These are phyloP conservation scores for Cenchrus purpureus DNA, from an alignment of 176 grass and related monocot genomes.

Conservation along the genomic window DNA sequence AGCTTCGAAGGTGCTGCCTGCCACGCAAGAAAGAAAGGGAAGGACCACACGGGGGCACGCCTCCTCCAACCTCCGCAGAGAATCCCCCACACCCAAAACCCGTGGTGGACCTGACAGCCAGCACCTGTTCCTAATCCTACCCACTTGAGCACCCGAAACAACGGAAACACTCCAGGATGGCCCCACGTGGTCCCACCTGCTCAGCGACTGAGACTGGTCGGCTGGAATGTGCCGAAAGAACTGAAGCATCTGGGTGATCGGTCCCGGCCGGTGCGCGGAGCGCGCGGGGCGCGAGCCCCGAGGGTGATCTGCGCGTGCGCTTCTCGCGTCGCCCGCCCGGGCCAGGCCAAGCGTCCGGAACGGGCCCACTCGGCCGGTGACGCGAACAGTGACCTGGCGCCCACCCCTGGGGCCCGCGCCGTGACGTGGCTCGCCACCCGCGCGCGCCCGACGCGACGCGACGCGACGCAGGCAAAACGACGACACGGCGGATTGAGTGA, in stretches of 20 bases:
- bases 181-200: too few relatives aligned
- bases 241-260: neutral
- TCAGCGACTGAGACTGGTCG: accelerated
- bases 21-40: neutral
- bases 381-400: neutral
- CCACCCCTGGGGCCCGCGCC: neutral
- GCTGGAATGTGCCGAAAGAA: accelerated
- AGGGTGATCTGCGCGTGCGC: constrained; percentile 44
- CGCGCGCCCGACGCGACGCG: neutral
- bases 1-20: neutral
- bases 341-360: neutral
- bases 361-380: neutral
- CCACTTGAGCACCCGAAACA: too few relatives aligned
- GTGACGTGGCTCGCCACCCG: neutral
- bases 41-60: neutral
- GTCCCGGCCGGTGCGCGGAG: neutral
- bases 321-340: constrained; percentile 30
- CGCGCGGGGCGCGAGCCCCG: neutral
- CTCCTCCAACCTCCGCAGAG: neutral
- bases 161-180: neutral
- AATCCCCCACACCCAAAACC: neutral
- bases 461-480: neutral
- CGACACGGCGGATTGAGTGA: constrained; percentile 1
- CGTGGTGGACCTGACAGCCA: too few relatives aligned
- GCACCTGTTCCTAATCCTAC: too few relatives aligned